Percentiles rank a stretch among this genome's conserved stretches.
Conservation (phyloP, 2,329 filamentous ascomycete genomes). For the Xylaria sp. region DNA sequence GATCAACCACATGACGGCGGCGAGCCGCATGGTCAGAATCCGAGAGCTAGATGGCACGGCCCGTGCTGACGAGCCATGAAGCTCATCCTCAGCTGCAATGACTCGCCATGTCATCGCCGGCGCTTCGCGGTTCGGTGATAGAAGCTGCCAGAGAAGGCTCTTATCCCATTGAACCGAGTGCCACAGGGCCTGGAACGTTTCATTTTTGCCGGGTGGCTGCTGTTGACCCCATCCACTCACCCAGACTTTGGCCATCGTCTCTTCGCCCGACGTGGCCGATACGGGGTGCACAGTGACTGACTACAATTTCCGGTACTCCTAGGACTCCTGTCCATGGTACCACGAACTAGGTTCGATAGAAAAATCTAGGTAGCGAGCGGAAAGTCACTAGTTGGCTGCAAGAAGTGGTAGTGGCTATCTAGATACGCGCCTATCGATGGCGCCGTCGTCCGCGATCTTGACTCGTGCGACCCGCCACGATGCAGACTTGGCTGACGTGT, state of each 20-base stretch:
- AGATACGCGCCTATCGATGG: conserved; percentile 15
- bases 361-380: not conserved
- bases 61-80: conserved; percentile 12
- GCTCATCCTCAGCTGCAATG: conserved; percentile 21
- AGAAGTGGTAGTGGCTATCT: conserved; percentile 16
- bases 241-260: not conserved
- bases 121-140: conserved; percentile 7
- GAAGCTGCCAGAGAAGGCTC: not conserved
- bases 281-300: conserved; percentile 14
- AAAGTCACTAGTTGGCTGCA: conserved; percentile 5
- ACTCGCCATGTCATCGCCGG: conserved; percentile 23
- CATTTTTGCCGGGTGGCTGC: not conserved
- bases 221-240: not conserved
- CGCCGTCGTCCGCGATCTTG: conserved; percentile 23
- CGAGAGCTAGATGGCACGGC: conserved; percentile 17
- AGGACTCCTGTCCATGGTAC: conserved; percentile 14
- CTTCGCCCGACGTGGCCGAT: conserved; percentile 12
- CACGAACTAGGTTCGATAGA: conserved; percentile 9
- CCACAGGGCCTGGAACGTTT: conserved; percentile 12
- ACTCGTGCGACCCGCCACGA: conserved; percentile 33
- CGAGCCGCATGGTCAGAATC: not conserved
- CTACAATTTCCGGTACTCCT: conserved; percentile 20
- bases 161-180: conserved; percentile 7
- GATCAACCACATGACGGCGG: conserved; percentile 7
- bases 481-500: conserved; percentile 32